Base-by-base conservation (phyloP, 305 asterid species). In the Solanum aculeatissimum region DNA sequence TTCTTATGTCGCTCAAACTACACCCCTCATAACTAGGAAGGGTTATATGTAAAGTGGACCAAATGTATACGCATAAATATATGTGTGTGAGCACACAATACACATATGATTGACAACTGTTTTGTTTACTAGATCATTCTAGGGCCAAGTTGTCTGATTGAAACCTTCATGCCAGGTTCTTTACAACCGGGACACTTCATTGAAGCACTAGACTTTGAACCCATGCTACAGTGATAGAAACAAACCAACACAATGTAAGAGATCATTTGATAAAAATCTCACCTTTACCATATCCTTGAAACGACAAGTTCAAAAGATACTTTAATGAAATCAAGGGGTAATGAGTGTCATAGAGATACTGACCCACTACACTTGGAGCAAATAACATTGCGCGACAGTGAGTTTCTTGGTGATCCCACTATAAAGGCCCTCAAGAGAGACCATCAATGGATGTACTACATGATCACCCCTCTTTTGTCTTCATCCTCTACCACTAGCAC, bases 121-220 rank as follows among this genome's bases (percentile, higher is more conserved):
- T 35, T 35, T 35, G 7, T 91, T 86, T 92, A 93, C 77, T 92
- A 93, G 13, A 92, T 88, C 93, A 91, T 91, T 9, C 90, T 89
- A 4, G 92, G 93, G 7, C 91, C 93, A 13, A 92, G 87, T 35
- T 92, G 95, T 80, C 92, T 85, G 21, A 89, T 88, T 8, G 90
- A 80, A 7, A 92, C 92, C 84, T 87, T 92, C 93, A 92, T 89
- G 47, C 93, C 93, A 25, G 84, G 70, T 81, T 93, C 95, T 62
- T 88, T 87, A 83, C 95, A 92, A 9, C 91, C 93, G 14, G 90
- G 68, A 81, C 95, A 92, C 85, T 87, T 89, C 71, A 25, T 83
- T 13, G 92, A 89, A 40, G 90, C 93, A 62, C 95, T 93, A 9
- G 92, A 89, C 81, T 92, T 92, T 0, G 94, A 90, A 23, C 93